Conservation (phyloP, 306 rosid genomes). For the Lathyrus tuberosus region DNA sequence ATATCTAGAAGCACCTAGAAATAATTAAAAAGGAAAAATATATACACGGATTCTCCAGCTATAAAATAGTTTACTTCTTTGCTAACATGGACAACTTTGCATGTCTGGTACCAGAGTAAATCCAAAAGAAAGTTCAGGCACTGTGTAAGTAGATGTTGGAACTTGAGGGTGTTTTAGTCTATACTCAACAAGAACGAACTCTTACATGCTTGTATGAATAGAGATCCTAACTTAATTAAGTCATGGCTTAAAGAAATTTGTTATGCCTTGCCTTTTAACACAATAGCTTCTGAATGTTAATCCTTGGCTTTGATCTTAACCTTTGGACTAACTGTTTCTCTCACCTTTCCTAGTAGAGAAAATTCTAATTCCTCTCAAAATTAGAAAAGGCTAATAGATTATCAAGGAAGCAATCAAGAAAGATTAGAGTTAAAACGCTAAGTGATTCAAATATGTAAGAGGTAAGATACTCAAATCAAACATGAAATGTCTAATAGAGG, state of each 20-base stretch:
- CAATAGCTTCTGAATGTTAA: constrained; percentile 5
- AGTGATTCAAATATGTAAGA: no score
- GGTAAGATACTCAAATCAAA: no score
- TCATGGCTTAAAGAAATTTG: neutral
- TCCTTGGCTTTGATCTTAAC: neutral
- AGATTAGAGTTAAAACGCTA: no score
- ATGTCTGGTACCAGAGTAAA: neutral
- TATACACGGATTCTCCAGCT: neutral
- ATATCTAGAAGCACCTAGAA: neutral
- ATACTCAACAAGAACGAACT: neutral
- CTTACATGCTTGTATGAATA: neutral
- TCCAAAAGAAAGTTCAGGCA: neutral
- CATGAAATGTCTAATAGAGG: no score
- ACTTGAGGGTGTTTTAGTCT: neutral
- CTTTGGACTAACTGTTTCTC: neutral
- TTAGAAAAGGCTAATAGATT: no score
- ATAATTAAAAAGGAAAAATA: no score
- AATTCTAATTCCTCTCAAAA: no score
- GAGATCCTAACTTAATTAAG: constrained; percentile 12
- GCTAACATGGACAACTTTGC: neutral
- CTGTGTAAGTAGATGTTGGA: constrained; percentile 25
- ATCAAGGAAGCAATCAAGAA: no score
- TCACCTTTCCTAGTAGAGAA: no score
- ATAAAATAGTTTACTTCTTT: neutral
- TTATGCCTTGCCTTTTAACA: neutral